Evolutionary conservation across 495 filamentous ascomycete species (phyloP).

Genomic region (Hypoxylon cercidicola): DNA sequence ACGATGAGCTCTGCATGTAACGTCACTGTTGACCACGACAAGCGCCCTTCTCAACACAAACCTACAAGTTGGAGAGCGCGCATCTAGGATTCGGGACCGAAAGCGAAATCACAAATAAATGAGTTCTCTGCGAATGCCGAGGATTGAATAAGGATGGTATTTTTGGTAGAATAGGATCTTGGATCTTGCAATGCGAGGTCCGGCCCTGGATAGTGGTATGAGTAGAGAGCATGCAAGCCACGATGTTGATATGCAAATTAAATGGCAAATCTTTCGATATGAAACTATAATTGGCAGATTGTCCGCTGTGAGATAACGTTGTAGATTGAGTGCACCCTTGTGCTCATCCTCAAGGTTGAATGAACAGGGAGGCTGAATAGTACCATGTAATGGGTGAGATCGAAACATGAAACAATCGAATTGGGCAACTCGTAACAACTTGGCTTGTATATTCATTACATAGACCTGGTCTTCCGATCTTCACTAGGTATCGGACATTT

Average conservation of each 20-base stretch:
- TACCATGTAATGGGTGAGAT: not conserved
- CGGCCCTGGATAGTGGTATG: conserved; percentile 10
- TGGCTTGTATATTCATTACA: not conserved
- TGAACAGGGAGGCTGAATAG: no score
- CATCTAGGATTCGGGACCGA: not conserved
- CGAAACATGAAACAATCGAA: conserved; percentile 37
- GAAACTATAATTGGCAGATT: not conserved
- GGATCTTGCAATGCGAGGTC: conserved; percentile 8
- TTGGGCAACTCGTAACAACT: conserved; percentile 32
- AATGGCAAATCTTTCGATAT: not conserved
- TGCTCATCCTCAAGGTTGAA: not conserved
- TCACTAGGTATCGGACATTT: conserved; percentile 4
- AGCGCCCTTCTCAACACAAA: not conserved
- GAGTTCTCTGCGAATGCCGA: conserved; percentile 13
- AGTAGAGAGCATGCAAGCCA: not conserved
- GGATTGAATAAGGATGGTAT: conserved; percentile 1
- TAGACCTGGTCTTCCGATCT: conserved; percentile 8
- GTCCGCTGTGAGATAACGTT: not conserved
- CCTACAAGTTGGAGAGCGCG: not conserved
- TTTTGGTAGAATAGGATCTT: conserved; percentile 11
- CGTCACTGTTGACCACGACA: not conserved
- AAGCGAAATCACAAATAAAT: conserved; percentile 5
- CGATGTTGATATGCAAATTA: conserved; percentile 1
- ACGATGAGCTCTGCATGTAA: conserved; percentile 54
- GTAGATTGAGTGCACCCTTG: not conserved